phyloP scores from a whole-genome alignment of 768 basidiomycete species.

The Filobasidium floriforme region DNA sequence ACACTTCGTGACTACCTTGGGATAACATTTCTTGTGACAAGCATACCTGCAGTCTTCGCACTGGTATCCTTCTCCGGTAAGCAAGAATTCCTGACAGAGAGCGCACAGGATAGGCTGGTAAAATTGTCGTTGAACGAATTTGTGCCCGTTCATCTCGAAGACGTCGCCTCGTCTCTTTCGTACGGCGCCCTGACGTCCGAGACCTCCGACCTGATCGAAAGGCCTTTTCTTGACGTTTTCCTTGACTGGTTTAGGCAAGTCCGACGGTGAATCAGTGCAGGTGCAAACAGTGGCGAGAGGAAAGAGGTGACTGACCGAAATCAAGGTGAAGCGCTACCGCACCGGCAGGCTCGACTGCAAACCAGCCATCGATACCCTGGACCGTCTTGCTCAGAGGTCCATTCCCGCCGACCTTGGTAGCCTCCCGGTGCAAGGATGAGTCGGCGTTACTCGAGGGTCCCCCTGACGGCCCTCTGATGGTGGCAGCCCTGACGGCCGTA shows the following conservation, averaged over 20 bases:
- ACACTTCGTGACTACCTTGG: constrained; percentile 98
- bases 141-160: constrained; percentile 99
- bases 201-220: constrained; percentile 72
- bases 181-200: constrained; percentile 95
- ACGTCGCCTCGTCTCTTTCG: constrained; percentile 97
- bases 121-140: constrained; percentile 94
- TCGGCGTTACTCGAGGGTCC: constrained; percentile 21
- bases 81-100: constrained; percentile 92
- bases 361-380: constrained; percentile 88
- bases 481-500: constrained; percentile 57
- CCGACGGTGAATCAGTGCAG: no score
- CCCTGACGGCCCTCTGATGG: constrained; percentile 52
- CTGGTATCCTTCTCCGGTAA: constrained; percentile 95
- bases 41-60: constrained; percentile 99
- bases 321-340: constrained; percentile 78
- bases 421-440: constrained; percentile 16
- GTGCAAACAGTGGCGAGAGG: neutral
- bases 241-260: constrained; percentile 71
- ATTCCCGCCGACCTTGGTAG: constrained; percentile 45
- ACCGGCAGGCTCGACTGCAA: constrained; percentile 94
- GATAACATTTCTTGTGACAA: constrained; percentile 98
- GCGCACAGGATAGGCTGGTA: constrained; percentile 98
- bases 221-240: constrained; percentile 87
- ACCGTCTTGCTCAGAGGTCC: constrained; percentile 24
- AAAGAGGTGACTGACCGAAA: constrained; percentile 61